These are phyloP conservation scores for Meyerozyma carpophila DNA, from an alignment of 1,139 yeast genomes.

Conservation along the genomic window DNA sequence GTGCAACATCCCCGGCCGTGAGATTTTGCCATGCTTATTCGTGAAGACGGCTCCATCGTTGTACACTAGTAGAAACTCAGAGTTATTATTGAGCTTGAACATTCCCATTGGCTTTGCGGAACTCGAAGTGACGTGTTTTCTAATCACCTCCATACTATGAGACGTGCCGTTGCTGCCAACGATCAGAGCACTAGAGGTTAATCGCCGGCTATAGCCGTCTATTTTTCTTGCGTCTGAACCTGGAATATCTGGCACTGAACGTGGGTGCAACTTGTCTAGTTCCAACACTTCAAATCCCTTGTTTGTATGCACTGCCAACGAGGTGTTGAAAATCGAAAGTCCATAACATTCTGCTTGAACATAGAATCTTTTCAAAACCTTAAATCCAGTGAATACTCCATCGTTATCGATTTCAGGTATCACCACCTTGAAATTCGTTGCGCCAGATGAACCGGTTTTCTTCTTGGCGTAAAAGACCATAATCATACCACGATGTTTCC, in stretches of 20 bases:
- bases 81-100: slow-evolving; percentile 52
- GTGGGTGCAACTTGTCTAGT: slow-evolving; percentile 51
- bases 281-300: slow-evolving; percentile 68
- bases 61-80: slow-evolving; percentile 58
- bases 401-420: slow-evolving; percentile 47
- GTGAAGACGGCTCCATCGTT: slow-evolving; percentile 69
- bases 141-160: slow-evolving; percentile 22
- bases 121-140: slow-evolving; percentile 29
- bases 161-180: neutral
- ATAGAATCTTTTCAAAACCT: slow-evolving; percentile 43
- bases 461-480: slow-evolving; percentile 52
- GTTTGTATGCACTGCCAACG: slow-evolving; percentile 62
- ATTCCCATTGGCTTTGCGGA: slow-evolving; percentile 53
- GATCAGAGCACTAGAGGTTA: slow-evolving; percentile 3
- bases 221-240: slow-evolving; percentile 19
- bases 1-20: slow-evolving; percentile 51
- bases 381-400: slow-evolving; percentile 46
- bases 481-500: slow-evolving; percentile 54
- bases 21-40: slow-evolving; percentile 60
- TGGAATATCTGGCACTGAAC: slow-evolving; percentile 49
- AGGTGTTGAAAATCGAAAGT: slow-evolving; percentile 52
- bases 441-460: slow-evolving; percentile 39
- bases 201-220: slow-evolving; percentile 29
- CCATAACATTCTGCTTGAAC: slow-evolving; percentile 52
- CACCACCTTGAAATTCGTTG: slow-evolving; percentile 47